Conservation (phyloP, 176 grass and related monocot species). For the Eleusine indica region DNA sequence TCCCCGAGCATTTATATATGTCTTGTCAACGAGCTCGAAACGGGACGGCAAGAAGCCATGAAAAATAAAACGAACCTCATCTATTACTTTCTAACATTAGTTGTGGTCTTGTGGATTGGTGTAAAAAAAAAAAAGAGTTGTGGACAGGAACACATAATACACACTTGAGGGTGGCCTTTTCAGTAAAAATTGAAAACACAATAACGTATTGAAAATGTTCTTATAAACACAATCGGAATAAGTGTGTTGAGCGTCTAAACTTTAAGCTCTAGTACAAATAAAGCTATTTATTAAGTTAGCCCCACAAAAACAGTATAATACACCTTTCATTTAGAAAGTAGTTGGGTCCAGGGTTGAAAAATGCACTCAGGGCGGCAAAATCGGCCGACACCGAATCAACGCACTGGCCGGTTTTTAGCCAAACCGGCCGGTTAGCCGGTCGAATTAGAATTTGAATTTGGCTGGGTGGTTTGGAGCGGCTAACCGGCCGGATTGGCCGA, state of each 20-base stretch:
- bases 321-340: not conserved
- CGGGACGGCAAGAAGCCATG: not conserved
- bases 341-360: no score
- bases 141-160: not conserved
- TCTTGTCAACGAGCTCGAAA: not conserved
- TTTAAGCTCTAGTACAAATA: not conserved
- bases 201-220: not conserved
- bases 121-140: no score
- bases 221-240: not conserved
- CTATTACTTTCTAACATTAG: not conserved
- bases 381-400: no score
- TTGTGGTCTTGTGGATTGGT: no score
- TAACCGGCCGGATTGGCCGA: no score
- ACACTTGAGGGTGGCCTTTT: not conserved
- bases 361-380: no score
- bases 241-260: not conserved
- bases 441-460: no score
- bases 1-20: conserved; percentile 9
- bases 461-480: no score
- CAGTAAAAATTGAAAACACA: not conserved
- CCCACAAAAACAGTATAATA: not conserved
- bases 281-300: not conserved
- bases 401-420: no score
- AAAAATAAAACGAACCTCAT: no score
- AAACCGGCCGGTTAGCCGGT: no score